phyloP scores from a whole-genome alignment of 441 rosid species.

The Biscutella auriculata region DNA sequence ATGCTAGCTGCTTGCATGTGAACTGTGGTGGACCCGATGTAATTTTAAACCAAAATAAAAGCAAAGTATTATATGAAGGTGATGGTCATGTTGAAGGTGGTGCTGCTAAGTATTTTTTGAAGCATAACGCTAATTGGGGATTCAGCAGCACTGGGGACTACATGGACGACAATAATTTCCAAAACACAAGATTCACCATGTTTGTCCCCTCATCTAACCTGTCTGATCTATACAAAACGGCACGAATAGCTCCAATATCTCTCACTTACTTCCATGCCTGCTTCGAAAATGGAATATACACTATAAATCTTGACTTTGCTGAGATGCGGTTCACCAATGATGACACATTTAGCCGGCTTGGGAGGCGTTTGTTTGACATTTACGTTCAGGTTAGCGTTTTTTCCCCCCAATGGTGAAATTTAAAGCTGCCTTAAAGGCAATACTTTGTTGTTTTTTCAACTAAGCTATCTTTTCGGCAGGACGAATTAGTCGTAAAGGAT shows the following conservation, averaged over 20 bases:
- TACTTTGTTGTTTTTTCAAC: background rate
- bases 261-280: slow-evolving; percentile 58
- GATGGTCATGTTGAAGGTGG: slow-evolving; percentile 51
- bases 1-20: slow-evolving; percentile 44
- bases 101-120: slow-evolving; percentile 36
- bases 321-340: slow-evolving; percentile 46
- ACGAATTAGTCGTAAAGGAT: slow-evolving; percentile 30
- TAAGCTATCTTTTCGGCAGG: slow-evolving; percentile 27
- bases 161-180: slow-evolving; percentile 60
- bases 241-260: slow-evolving; percentile 45
- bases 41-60: slow-evolving; percentile 24
- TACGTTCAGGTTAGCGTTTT: slow-evolving; percentile 46
- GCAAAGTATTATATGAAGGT: slow-evolving; percentile 36
- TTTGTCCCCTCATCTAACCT: slow-evolving; percentile 19
- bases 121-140: slow-evolving; percentile 46
- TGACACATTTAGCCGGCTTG: slow-evolving; percentile 33
- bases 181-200: slow-evolving; percentile 40
- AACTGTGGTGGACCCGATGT: slow-evolving; percentile 57
- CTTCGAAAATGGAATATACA: slow-evolving; percentile 43
- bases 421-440: background rate
- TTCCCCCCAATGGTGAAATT: background rate
- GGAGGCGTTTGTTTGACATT: slow-evolving; percentile 48
- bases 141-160: slow-evolving; percentile 76
- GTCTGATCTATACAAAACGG: slow-evolving; percentile 32
- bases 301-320: slow-evolving; percentile 39